Evolutionary conservation across 495 filamentous ascomycete species (phyloP).

Genomic region (Lepraria neglecta): DNA sequence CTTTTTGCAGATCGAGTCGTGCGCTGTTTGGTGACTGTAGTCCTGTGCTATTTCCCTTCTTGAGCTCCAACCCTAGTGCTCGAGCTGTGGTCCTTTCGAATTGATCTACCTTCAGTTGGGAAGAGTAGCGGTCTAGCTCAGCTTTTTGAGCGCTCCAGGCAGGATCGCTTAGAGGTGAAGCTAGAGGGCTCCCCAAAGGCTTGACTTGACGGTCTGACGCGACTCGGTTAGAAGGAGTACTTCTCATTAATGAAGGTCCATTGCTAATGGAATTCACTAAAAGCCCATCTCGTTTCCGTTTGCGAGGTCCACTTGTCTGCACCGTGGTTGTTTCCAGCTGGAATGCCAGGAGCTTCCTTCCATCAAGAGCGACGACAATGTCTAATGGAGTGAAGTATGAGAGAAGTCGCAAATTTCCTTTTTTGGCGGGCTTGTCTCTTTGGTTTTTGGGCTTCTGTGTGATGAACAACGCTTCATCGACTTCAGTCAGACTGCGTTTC

Average conservation of each 20-base stretch:
- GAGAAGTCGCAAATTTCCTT: conserved; percentile 30
- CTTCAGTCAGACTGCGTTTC: conserved; percentile 7
- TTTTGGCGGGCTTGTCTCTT: not conserved
- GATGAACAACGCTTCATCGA: not conserved
- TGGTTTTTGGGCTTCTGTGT: not conserved
- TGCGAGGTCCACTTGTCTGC: conserved; percentile 35
- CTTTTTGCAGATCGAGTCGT: conserved; percentile 40
- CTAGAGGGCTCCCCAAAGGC: conserved; percentile 3
- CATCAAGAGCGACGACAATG: conserved; percentile 44
- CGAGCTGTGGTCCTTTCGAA: conserved; percentile 52
- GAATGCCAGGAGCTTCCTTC: conserved; percentile 44
- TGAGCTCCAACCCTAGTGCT: conserved; percentile 1
- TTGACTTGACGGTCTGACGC: not conserved
- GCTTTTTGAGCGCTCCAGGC: conserved; percentile 18
- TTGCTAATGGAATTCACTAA: conserved; percentile 66
- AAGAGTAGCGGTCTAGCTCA: conserved; percentile 42
- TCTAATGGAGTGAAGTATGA: conserved; percentile 48
- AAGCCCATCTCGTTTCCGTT: conserved; percentile 59
- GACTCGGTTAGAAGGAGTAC: not conserved
- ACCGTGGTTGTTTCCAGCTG: conserved; percentile 38
- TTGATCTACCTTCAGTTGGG: conserved; percentile 37
- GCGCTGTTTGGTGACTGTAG: not conserved
- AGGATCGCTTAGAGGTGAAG: not conserved
- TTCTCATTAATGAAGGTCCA: conserved; percentile 30
- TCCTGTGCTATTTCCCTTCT: not conserved